Percentiles rank a stretch among this genome's conserved stretches.
These are phyloP conservation scores for Scedosporium aurantiacum DNA, from an alignment of 2,329 filamentous ascomycete species.

Conservation along the genomic window DNA sequence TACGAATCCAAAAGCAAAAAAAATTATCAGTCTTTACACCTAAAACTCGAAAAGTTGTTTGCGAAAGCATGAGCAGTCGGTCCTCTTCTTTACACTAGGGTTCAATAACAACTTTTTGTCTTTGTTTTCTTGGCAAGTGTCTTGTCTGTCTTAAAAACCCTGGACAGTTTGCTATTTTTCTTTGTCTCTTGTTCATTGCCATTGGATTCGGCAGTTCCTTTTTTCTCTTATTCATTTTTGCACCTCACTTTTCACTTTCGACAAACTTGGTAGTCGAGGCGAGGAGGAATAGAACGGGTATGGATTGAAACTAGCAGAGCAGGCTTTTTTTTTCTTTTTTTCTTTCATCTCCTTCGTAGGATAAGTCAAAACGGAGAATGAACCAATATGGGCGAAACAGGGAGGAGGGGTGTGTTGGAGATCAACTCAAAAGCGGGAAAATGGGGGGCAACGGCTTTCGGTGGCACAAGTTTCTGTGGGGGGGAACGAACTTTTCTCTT, in stretches of 20 bases:
- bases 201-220: not conserved
- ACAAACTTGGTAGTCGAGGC: not conserved
- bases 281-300: not conserved
- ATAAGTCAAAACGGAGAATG: not conserved
- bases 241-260: not conserved
- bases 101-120: conserved; percentile 3
- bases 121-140: conserved; percentile 1
- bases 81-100: not conserved
- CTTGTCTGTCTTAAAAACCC: conserved; percentile 3
- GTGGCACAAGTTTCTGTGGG: too few relatives aligned
- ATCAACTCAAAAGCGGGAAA: too few relatives aligned
- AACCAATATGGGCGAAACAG: not conserved
- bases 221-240: conserved; percentile 1
- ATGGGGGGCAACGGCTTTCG: too few relatives aligned
- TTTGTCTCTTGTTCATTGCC: not conserved
- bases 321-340: not conserved
- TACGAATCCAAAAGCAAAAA: not conserved
- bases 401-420: not conserved
- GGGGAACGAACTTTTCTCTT: not conserved
- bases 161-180: conserved; percentile 5
- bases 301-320: not conserved
- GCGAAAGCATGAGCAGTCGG: not conserved
- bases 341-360: not conserved
- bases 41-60: not conserved
- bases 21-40: not conserved